These are phyloP conservation scores for Wickerhamiella azymoides DNA, from an alignment of 805 yeast species.

Conservation along the genomic window DNA sequence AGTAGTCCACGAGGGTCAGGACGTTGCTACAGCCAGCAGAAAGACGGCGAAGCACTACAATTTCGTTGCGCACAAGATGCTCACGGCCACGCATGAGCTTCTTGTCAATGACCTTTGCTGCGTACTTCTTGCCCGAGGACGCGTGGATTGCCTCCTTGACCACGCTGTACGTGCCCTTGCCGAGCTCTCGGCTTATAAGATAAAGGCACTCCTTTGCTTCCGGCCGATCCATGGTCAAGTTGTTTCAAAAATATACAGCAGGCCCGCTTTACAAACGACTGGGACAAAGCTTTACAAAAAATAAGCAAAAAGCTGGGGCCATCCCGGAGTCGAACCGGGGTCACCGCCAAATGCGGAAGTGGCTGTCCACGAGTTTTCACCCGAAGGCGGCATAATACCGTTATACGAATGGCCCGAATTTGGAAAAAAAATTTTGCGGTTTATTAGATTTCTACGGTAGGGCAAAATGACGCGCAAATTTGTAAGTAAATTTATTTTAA, in stretches of 20 bases:
- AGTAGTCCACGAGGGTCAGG: conserved; percentile 50
- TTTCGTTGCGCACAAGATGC: conserved; percentile 45
- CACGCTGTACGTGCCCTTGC: conserved; percentile 32
- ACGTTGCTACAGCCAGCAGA: conserved; percentile 41
- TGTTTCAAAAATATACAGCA: background rate
- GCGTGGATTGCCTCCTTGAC: conserved; percentile 31
- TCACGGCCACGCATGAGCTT: conserved; percentile 40
- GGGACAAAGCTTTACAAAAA: background rate
- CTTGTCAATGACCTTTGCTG: conserved; percentile 41
- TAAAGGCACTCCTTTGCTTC: conserved; percentile 15
- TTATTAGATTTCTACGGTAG: background rate
- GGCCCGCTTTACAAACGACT: background rate
- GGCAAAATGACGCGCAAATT: too few species aligned
- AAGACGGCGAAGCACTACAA: conserved; percentile 38
- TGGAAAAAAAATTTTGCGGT: background rate
- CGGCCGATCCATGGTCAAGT: conserved; percentile 4
- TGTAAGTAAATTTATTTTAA: too few species aligned
- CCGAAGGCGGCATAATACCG: conserved; percentile 30
- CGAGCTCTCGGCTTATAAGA: conserved; percentile 25
- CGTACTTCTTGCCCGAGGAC: conserved; percentile 32
- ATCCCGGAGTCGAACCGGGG: conserved; percentile 31
- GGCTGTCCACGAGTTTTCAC: conserved; percentile 22
- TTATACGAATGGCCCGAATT: conserved; percentile 27
- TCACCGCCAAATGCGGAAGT: conserved; percentile 26
- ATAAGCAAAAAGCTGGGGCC: conserved; percentile 23